Base-by-base conservation (phyloP, 441 rosid species). In the Erodium trifolium region DNA sequence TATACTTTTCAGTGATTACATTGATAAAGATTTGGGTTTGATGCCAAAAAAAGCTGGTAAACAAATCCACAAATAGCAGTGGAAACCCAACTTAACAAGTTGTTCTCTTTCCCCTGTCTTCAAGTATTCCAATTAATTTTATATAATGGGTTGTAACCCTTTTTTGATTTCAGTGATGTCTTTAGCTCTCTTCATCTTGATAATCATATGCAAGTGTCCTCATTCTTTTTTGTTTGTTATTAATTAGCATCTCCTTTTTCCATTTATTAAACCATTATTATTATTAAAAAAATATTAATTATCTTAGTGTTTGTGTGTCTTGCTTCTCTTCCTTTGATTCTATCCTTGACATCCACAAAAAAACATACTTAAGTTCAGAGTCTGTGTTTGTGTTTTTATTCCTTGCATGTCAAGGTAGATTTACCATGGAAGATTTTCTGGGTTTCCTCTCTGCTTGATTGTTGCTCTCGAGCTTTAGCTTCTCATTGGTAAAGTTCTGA, bases 351-450 rank as follows among this genome's bases (percentile, higher is more conserved):
- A 27, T 66, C 69, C 71, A 75, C 72, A 49, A 16, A 37, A 51
- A 23, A 23, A 23, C 27, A 23, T 23, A 0, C 72, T 34, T 64
- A 68, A 35, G 72, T 76, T 75, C 71, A 69, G 71, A 86, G 78
- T 70, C 74, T 76, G 27, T 23, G 27, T 23, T 23, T 23, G 27
- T 23, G 70, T 64, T 64, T 62, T 75, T 63, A 12, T 60, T 78
- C 67, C 59, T 73, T 66, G 9, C 6, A 5, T 4, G 6, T 39
- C 45, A 39, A 39, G 34, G 17, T 53, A 43, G 27, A 23, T 2
- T 23, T 23, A 23, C 27, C 27, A 23, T 23, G 27, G 27, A 23
- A 23, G 27, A 23, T 23, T 23, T 23, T 23, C 27, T 23, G 27
- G 27, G 27, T 23, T 23, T 23, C 27, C 27, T 23, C 27, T 23